phyloP scores from a whole-genome alignment of 139 green algal genomes.

The Chlamydomonas schloesseri region DNA sequence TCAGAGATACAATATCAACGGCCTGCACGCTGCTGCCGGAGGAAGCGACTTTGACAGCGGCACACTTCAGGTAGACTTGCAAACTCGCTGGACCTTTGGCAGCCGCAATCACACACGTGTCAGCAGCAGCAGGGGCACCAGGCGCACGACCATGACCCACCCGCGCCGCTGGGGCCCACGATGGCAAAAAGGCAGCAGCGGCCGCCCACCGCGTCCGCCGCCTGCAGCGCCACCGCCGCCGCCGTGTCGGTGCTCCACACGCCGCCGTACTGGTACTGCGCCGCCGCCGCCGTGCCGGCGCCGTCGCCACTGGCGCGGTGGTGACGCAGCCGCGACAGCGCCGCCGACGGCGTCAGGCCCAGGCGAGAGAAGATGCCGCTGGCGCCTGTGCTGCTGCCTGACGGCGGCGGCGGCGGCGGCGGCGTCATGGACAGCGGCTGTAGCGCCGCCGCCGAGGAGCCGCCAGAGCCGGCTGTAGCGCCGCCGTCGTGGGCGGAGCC shows the following conservation, averaged over 20 bases:
- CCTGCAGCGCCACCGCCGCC: not conserved
- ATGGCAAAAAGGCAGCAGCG: constrained; percentile 72
- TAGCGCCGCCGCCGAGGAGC: not conserved
- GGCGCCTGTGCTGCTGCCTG: too few species aligned
- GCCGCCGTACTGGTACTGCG: not conserved
- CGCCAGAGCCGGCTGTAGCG: not conserved
- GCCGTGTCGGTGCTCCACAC: not conserved
- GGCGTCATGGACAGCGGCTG: constrained; percentile 34
- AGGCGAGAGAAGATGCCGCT: not conserved
- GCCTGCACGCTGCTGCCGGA: too few species aligned
- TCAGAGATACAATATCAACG: too few species aligned
- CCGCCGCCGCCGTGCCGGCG: not conserved
- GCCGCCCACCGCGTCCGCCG: not conserved
- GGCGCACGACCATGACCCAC: too few species aligned
- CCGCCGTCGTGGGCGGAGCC: not conserved
- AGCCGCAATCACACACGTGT: too few species aligned
- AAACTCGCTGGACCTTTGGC: too few species aligned
- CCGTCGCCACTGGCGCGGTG: not conserved
- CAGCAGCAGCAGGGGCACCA: too few species aligned
- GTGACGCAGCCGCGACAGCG: not conserved
- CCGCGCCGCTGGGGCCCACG: constrained; percentile 70
- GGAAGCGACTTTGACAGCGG: too few species aligned
- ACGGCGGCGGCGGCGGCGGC: too few species aligned
- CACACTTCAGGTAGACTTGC: too few species aligned
- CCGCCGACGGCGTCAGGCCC: not conserved